phyloP scores from a whole-genome alignment of 495 filamentous ascomycete species.

The Melanomma pulvis-pyrius region DNA sequence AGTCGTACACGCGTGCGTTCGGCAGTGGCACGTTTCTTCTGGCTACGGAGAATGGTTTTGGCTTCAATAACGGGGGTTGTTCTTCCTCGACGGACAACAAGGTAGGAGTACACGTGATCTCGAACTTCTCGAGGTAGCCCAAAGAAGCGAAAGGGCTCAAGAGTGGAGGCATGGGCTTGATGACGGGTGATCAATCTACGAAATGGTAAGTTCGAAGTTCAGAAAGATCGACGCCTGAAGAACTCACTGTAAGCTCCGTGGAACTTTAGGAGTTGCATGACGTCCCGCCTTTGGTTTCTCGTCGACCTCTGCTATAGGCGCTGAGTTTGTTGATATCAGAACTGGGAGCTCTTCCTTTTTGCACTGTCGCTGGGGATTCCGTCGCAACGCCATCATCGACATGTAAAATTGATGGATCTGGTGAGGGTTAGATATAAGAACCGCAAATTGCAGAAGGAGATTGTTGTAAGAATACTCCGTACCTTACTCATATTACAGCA shows the following conservation, averaged over 20 bases:
- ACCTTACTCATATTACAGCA: slow-evolving; percentile 32
- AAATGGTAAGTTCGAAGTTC: background rate
- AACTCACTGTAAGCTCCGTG: background rate
- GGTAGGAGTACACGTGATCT: slow-evolving; percentile 34
- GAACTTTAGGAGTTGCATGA: background rate
- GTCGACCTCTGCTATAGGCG: background rate
- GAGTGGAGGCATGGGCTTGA: background rate
- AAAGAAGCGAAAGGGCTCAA: slow-evolving; percentile 22
- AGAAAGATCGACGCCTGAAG: background rate
- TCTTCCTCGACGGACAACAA: slow-evolving; percentile 20
- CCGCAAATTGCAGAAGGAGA: background rate
- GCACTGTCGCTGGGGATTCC: slow-evolving; percentile 30
- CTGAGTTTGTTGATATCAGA: background rate
- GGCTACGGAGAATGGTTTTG: slow-evolving; percentile 4
- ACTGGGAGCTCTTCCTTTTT: slow-evolving; percentile 19
- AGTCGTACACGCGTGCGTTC: slow-evolving; percentile 21
- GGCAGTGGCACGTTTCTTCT: slow-evolving; percentile 26
- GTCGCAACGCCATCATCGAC: slow-evolving; percentile 28
- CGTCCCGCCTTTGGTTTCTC: background rate
- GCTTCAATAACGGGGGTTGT: slow-evolving; percentile 21
- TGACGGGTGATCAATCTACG: background rate
- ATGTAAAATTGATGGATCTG: slow-evolving; percentile 35
- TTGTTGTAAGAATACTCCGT: background rate
- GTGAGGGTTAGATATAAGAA: slow-evolving; percentile 14
- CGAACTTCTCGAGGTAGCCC: slow-evolving; percentile 32